A percentile compares a stretch with the other conserved stretches of the same genome.
Evolutionary conservation across 2,329 filamentous ascomycete genomes (phyloP).

Genomic region (Diaporthe helianthi): DNA sequence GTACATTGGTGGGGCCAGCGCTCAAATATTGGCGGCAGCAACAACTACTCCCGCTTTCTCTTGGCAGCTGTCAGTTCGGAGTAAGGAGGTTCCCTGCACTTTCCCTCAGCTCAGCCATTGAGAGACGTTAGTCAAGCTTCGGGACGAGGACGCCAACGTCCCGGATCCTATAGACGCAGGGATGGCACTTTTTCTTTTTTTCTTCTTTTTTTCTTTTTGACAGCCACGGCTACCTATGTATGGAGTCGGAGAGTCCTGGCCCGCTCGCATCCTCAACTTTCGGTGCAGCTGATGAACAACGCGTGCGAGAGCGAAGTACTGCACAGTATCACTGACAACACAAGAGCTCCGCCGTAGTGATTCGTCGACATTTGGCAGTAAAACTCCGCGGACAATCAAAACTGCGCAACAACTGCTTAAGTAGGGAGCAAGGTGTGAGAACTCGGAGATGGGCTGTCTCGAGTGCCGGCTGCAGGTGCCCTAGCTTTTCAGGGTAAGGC

Average conservation of each 20-base stretch:
- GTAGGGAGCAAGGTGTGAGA: slow-evolving; percentile 6
- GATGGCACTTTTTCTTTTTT: background rate
- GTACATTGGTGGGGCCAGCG: background rate
- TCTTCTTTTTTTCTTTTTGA: too few relatives aligned
- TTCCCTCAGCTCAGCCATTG: slow-evolving; percentile 9
- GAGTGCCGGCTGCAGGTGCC: slow-evolving; percentile 23
- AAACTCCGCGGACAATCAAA: slow-evolving; percentile 26
- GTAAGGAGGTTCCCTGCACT: slow-evolving; percentile 1
- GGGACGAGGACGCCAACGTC: slow-evolving; percentile 26
- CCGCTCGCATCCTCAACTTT: slow-evolving; percentile 16
- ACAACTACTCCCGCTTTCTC: slow-evolving; percentile 3
- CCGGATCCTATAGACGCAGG: slow-evolving; percentile 23
- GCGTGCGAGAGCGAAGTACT: slow-evolving; percentile 4
- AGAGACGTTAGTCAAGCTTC: slow-evolving; percentile 12
- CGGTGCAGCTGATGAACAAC: slow-evolving; percentile 7
- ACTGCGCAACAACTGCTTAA: slow-evolving; percentile 4
- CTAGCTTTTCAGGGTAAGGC: slow-evolving; percentile 20
- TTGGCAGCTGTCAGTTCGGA: slow-evolving; percentile 22
- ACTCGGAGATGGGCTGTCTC: slow-evolving; percentile 15
- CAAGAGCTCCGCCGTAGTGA: background rate
- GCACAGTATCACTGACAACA: background rate
- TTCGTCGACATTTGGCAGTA: slow-evolving; percentile 1
- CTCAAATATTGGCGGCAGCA: background rate
- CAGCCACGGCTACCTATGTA: background rate
- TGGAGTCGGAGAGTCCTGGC: slow-evolving; percentile 10